Conservation (phyloP, 2,329 filamentous ascomycete species). For the Paraphaeosphaeria minitans region DNA sequence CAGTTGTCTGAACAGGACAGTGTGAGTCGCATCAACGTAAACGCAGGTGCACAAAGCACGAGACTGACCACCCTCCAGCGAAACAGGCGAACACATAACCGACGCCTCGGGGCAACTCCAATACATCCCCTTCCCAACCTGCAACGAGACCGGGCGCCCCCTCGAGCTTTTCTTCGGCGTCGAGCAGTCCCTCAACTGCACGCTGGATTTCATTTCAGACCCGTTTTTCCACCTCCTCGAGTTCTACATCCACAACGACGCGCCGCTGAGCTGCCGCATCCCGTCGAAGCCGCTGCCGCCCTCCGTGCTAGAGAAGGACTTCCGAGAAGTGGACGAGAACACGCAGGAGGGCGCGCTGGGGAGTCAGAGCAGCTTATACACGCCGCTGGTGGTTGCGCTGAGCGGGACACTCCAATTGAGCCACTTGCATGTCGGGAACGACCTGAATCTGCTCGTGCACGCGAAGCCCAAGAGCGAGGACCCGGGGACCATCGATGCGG, state of each 20-base stretch:
- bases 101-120: conserved; percentile 80
- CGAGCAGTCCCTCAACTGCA: conserved; percentile 73
- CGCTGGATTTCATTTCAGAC: conserved; percentile 75
- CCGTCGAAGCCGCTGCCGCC: conserved; percentile 71
- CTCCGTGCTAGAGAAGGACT: conserved; percentile 39
- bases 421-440: conserved; percentile 84
- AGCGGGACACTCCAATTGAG: conserved; percentile 86
- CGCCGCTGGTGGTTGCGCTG: conserved; percentile 85
- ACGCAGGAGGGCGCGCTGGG: conserved; percentile 45
- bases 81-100: conserved; percentile 60
- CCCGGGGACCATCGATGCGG: conserved; percentile 83
- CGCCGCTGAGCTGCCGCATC: conserved; percentile 87
- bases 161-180: conserved; percentile 87
- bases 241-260: conserved; percentile 98
- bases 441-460: conserved; percentile 87
- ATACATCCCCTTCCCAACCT: conserved; percentile 89
- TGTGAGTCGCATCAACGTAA: conserved; percentile 45
- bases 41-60: neutral
- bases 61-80: neutral
- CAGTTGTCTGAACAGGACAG: conserved; percentile 57
- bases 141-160: conserved; percentile 83
- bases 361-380: conserved; percentile 57
- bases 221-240: conserved; percentile 86
- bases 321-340: conserved; percentile 46
- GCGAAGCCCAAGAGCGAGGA: conserved; percentile 58